phyloP scores from a whole-genome alignment of 306 rosid genomes.

The Castanea mollissima region DNA sequence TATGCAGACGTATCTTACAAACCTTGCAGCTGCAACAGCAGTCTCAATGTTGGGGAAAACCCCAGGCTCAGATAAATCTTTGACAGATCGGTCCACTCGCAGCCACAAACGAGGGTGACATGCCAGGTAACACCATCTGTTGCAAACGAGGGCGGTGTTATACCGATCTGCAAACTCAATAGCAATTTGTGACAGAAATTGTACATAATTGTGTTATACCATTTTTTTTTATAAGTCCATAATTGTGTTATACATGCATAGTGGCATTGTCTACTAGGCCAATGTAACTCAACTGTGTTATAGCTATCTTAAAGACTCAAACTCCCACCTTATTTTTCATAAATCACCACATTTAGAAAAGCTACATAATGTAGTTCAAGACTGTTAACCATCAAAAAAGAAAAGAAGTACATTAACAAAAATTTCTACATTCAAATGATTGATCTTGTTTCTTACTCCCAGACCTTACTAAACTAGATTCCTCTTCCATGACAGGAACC shows the following conservation, averaged over 20 bases:
- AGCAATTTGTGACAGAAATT: constrained; percentile 54
- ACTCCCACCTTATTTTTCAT: neutral
- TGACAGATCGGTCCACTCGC: constrained; percentile 80
- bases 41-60: constrained; percentile 83
- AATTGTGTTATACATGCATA: constrained; percentile 7
- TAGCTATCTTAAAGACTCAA: neutral
- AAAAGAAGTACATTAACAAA: neutral
- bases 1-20: constrained; percentile 17
- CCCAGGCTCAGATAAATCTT: constrained; percentile 63
- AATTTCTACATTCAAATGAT: neutral
- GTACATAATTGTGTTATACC: constrained; percentile 15
- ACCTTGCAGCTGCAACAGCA: constrained; percentile 90
- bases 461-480: neutral
- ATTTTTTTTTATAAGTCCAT: constrained; percentile 2
- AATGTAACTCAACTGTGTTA: neutral
- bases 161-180: constrained; percentile 99
- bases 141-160: constrained; percentile 99
- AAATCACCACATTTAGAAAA: neutral
- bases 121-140: constrained; percentile 94
- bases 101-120: constrained; percentile 97
- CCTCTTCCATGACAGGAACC: neutral
- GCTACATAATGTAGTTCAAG: neutral
- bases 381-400: neutral
- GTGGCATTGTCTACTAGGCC: neutral
- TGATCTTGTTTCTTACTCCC: neutral